Evolutionary conservation across 257 asterid genomes (phyloP), one percentile per base, ranked within the genome.

Genomic region (Nicotiana undulata): DNA sequence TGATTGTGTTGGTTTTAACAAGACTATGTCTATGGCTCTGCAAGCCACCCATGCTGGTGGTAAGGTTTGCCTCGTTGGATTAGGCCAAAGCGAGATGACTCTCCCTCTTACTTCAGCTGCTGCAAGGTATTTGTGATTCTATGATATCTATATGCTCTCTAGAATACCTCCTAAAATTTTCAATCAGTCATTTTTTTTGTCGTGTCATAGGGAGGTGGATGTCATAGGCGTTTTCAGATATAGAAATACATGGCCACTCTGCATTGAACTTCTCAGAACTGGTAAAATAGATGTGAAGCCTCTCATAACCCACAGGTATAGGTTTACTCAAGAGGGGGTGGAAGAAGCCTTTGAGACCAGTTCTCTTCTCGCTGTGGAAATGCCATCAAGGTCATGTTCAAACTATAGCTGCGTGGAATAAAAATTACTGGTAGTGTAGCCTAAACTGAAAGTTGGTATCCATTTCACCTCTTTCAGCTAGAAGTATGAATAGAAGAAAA

Each of bases 311-410:
- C 94, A 92, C 84, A 88, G 97, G 89, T 93, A 85, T 46, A 93
- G 93, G 20, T 93, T 93, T 84, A 81, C 93, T 40, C 94, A 93
- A 91, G 82, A 89, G 80, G 98, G 88, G 67, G 92, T 93, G 61
- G 92, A 85, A 78, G 94, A 92, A 55, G 98, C 96, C 49, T 92
- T 92, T 15, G 98, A 93, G 81, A 91, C 93, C 18, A 93, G 97
- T 56, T 93, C n/a, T n/a, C n/a, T n/a, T n/a, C 93, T 6, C 88
- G 84, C 12, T 96, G 98, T 9, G 95, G 97, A 63, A 83, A 83
- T 81, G 98, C 97, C 28, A 94, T 94, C 85, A 94, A 94, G 89
- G 97, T 94, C 88, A 94, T 94, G 97, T 91, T 94, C 81, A 94
- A 91, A 79, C 88, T 92, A 75, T 93, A 82, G 58, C 34, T 40